Conservation (phyloP, 768 basidiomycete species). For the Rhodotorula taiwanensis region DNA sequence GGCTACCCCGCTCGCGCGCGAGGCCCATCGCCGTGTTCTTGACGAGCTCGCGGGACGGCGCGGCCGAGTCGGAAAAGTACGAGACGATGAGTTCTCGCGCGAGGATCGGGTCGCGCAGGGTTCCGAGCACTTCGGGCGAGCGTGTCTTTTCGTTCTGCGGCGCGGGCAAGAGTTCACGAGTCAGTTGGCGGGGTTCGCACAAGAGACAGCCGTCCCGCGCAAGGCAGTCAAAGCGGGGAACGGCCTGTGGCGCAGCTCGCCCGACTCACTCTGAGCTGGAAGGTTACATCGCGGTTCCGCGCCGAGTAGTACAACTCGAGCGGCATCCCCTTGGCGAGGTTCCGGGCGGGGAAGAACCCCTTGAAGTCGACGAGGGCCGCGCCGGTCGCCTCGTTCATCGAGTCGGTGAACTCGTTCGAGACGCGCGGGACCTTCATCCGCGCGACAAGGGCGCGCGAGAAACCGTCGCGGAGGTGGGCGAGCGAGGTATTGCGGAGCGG, state of each 20-base stretch:
- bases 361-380: constrained; percentile 44
- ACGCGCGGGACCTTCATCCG: constrained; percentile 45
- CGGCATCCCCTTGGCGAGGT: constrained; percentile 43
- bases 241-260: no score
- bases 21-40: constrained; percentile 27
- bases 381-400: constrained; percentile 42
- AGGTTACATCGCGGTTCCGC: constrained; percentile 38
- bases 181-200: not conserved
- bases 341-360: constrained; percentile 43
- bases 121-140: constrained; percentile 42
- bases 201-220: not conserved
- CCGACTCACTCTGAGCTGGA: constrained; percentile 43
- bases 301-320: constrained; percentile 42
- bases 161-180: not conserved
- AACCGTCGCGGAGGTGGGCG: constrained; percentile 47
- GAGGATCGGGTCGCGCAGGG: constrained; percentile 42
- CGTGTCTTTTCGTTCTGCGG: constrained; percentile 4
- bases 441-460: constrained; percentile 45
- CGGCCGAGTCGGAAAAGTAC: constrained; percentile 44
- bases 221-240: not conserved
- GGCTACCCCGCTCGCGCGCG: not conserved
- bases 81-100: constrained; percentile 44
- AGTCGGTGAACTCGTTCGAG: constrained; percentile 36
- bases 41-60: constrained; percentile 20
- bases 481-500: constrained; percentile 47